A percentile compares a stretch with the other conserved stretches of the same genome.
phyloP scores from a whole-genome alignment of 257 asterid species.

The Fraxinus cuspidata region DNA sequence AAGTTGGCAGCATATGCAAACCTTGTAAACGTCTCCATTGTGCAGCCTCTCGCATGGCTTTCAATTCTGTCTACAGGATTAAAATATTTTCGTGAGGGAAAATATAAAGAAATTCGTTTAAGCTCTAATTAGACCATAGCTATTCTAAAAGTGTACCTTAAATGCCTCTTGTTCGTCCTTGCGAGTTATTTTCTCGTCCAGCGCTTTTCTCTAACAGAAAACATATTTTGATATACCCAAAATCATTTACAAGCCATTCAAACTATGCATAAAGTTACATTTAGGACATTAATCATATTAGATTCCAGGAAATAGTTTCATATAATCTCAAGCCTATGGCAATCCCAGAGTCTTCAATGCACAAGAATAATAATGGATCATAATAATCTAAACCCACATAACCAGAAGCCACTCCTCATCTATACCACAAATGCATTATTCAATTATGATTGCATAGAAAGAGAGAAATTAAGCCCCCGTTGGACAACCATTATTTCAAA shows the following conservation, averaged over 20 bases:
- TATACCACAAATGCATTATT: too few relatives aligned
- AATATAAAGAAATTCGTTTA: conserved; percentile 8
- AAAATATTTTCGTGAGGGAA: conserved; percentile 21
- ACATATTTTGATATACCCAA: neutral
- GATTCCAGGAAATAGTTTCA: conserved; percentile 2
- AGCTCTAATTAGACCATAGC: conserved; percentile 26
- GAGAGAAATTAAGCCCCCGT: too few relatives aligned
- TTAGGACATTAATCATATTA: neutral
- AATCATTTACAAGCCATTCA: neutral
- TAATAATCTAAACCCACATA: too few relatives aligned
- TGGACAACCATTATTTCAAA: too few relatives aligned
- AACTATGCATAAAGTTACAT: conserved; percentile 19
- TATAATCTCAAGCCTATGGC: neutral
- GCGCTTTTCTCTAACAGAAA: conserved; percentile 57
- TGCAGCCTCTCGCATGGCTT: conserved; percentile 95
- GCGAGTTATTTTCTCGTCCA: conserved; percentile 83
- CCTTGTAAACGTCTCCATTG: conserved; percentile 98
- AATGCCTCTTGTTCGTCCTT: conserved; percentile 91
- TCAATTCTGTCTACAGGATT: conserved; percentile 69
- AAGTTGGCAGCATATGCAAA: conserved; percentile 29
- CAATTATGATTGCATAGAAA: too few relatives aligned
- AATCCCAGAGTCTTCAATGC: conserved; percentile 1
- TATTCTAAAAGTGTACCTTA: conserved; percentile 52
- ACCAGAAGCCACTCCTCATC: too few relatives aligned
- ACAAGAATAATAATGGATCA: too few relatives aligned